Evolutionary conservation across 768 basidiomycete species (phyloP), one percentile per base, ranked within the genome.

Genomic region (Trametes maxima): DNA sequence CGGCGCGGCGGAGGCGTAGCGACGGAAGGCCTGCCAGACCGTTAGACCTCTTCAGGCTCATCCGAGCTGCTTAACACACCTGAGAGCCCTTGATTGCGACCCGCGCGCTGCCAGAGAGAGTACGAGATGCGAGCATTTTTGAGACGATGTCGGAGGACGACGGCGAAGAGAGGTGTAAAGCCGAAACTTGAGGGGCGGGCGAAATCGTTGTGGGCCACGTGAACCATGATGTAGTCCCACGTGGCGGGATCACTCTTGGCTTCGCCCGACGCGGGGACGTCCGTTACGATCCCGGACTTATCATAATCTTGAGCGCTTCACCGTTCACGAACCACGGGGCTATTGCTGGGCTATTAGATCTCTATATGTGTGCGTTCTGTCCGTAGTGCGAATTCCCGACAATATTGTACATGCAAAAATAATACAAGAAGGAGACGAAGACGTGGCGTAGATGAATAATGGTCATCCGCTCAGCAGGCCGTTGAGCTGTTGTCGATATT

Each of bases 401-500:
- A 33, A 33, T 56, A 42, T 13, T 36, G 45, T 46, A 62, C 50
- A 62, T 35, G 51, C 35, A 33, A 22, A 17, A 48, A 55, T 50
- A 21, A 50, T 61, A 61, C 60, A 55, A 28, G 33, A 28, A 19
- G 5, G 35, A 44, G 14, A 37, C n/a, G 40, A 44, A 19, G 13
- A 46, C 39, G 39, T 13, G 14, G 50, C 16, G 21, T 14, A 25
- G 1, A 17, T 17, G n/a, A 33, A 28, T 12, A 16, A 35, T 19
- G 40, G 44, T 60, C 60, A 80, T 37, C 76, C 74, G 63, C 91
- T 94, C 63, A 98, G 78, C 40, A 98, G 76, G 55, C 94, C 94
- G 58, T 93, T 88, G 64, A 98, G 81, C 72, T 97, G 90, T 67
- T 91, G 85, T 68, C 91, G 88, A 76, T 96, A 95, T 65, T 88